Percentiles rank a stretch among this genome's conserved stretches.
phyloP scores from a whole-genome alignment of 495 filamentous ascomycete species.

The Aspergillus cristatus region DNA sequence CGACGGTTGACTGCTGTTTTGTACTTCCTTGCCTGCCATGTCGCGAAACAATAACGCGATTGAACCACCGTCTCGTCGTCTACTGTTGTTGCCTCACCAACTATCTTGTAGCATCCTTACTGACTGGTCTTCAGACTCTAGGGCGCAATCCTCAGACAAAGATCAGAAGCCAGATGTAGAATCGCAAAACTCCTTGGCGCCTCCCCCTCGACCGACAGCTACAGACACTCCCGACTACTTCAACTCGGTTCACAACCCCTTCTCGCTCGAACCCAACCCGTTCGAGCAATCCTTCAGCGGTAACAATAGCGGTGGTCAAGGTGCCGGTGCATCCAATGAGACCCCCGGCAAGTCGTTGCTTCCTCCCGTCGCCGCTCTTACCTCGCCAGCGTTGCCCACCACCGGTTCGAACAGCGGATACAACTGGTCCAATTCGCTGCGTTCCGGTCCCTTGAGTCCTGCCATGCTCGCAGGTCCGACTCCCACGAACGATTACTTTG shows the following conservation, averaged over 20 bases:
- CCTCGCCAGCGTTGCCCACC: constrained; percentile 79
- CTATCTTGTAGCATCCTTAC: constrained; percentile 19
- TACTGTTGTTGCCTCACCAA: too few relatives aligned
- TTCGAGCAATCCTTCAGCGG: constrained; percentile 89
- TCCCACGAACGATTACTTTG: constrained; percentile 69
- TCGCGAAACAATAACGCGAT: too few relatives aligned
- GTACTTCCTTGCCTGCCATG: constrained; percentile 9
- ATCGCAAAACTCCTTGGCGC: constrained; percentile 52
- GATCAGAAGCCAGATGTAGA: constrained; percentile 33
- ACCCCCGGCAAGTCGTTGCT: constrained; percentile 85
- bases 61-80: too few relatives aligned
- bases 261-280: constrained; percentile 83
- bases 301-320: background rate
- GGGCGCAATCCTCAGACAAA: constrained; percentile 33
- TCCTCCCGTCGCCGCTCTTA: constrained; percentile 82
- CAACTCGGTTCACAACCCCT: constrained; percentile 52
- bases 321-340: constrained; percentile 48
- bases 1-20: constrained; percentile 17
- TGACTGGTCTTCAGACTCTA: constrained; percentile 32
- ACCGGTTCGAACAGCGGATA: constrained; percentile 53
- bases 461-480: constrained; percentile 90
- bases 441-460: constrained; percentile 89
- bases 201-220: constrained; percentile 63
- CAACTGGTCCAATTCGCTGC: constrained; percentile 78
- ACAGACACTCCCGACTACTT: constrained; percentile 73